phyloP scores from a whole-genome alignment of 1,139 yeast genomes.

The Yamadazyma songkhlaensis region DNA sequence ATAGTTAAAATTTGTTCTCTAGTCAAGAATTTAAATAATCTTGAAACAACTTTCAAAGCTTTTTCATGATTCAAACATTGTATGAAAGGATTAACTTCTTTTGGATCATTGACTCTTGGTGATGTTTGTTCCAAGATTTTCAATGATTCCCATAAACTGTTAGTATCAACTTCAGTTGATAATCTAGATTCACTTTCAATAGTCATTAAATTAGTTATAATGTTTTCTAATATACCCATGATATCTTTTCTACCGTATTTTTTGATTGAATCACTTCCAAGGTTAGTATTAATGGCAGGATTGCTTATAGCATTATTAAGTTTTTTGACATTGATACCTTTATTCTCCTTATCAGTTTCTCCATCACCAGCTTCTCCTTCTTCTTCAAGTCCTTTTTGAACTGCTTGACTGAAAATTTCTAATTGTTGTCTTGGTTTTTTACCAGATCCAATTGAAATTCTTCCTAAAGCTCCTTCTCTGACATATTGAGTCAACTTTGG shows the following conservation, averaged over 20 bases:
- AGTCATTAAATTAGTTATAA: constrained; percentile 73
- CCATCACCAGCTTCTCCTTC: constrained; percentile 24
- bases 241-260: constrained; percentile 43
- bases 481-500: constrained; percentile 71
- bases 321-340: constrained; percentile 16
- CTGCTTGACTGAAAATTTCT: constrained; percentile 61
- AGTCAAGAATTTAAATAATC: constrained; percentile 80
- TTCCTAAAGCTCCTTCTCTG: constrained; percentile 90
- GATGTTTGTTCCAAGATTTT: constrained; percentile 58
- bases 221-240: constrained; percentile 65
- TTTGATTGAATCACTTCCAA: constrained; percentile 24
- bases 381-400: constrained; percentile 45
- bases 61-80: constrained; percentile 83
- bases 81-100: constrained; percentile 71
- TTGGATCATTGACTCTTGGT: constrained; percentile 41
- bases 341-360: constrained; percentile 18
- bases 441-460: constrained; percentile 76
- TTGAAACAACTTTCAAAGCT: constrained; percentile 84
- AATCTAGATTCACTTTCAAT: constrained; percentile 84
- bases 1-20: constrained; percentile 78
- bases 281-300: constrained; percentile 18
- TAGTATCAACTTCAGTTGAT: constrained; percentile 50
- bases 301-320: constrained; percentile 18
- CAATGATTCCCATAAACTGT: constrained; percentile 73
- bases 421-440: constrained; percentile 88